Percentiles rank a stretch among this genome's conserved stretches.
These are phyloP conservation scores for Trametes cinnabarina DNA, from an alignment of 768 basidiomycete genomes.

Conservation along the genomic window DNA sequence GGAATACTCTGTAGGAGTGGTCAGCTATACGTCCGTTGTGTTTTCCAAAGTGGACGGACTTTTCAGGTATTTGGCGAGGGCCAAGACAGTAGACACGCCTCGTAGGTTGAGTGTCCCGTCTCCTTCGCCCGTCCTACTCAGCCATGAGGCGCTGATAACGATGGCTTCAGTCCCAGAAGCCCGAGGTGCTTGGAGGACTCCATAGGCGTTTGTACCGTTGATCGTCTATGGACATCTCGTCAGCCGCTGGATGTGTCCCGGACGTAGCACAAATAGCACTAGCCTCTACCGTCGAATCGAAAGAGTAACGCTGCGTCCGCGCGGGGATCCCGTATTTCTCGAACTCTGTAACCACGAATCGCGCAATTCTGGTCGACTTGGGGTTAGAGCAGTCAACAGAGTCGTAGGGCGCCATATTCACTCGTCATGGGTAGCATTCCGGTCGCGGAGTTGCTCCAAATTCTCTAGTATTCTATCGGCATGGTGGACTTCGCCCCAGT, in stretches of 20 bases:
- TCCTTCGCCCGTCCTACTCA: constrained; percentile 61
- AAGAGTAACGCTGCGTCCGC: constrained; percentile 67
- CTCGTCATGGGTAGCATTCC: constrained; percentile 69
- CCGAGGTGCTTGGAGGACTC: constrained; percentile 77
- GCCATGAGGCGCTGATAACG: constrained; percentile 89
- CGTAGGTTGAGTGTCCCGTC: constrained; percentile 70
- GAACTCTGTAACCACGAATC: constrained; percentile 62
- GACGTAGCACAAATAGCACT: constrained; percentile 15
- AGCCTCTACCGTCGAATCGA: constrained; percentile 52
- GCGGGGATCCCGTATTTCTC: constrained; percentile 69
- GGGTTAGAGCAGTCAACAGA: not conserved
- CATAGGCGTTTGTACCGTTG: constrained; percentile 79
- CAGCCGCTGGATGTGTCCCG: not conserved
- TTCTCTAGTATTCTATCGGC: constrained; percentile 80
- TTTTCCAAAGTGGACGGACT: constrained; percentile 40
- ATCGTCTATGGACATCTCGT: constrained; percentile 38
- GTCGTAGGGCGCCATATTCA: constrained; percentile 38
- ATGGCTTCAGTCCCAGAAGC: constrained; percentile 93
- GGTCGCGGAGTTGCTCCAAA: constrained; percentile 59
- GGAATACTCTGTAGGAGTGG: constrained; percentile 59
- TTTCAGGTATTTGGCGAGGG: constrained; percentile 81
- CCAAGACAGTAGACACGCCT: constrained; percentile 81
- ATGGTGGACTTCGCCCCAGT: constrained; percentile 84
- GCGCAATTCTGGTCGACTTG: constrained; percentile 53
- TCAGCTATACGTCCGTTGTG: not conserved